These are phyloP conservation scores for Themeda triandra DNA, from an alignment of 176 grass and related monocot genomes.

Conservation along the genomic window DNA sequence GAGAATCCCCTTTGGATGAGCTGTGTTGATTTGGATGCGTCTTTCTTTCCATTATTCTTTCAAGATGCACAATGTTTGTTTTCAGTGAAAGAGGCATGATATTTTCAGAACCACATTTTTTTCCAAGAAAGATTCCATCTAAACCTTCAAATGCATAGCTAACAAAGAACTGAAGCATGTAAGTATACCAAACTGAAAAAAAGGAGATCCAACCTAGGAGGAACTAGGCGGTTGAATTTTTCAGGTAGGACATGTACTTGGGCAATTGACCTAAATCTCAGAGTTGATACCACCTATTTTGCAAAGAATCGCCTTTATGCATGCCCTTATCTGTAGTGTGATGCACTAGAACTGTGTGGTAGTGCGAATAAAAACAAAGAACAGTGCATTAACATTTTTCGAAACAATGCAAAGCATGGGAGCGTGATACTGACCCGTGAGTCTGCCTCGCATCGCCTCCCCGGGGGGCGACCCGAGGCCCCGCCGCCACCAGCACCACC, in stretches of 20 bases:
- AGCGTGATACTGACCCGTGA: too few species aligned
- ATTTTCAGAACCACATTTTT: slow-evolving; percentile 20
- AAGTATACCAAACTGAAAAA: background rate
- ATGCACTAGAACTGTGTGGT: slow-evolving; percentile 11
- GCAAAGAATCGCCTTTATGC: background rate
- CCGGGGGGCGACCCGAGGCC: too few species aligned
- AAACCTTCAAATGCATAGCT: background rate
- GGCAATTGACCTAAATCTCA: slow-evolving; percentile 7
- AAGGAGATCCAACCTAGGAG: too few species aligned
- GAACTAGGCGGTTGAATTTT: too few species aligned
- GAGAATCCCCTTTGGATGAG: slow-evolving; percentile 34
- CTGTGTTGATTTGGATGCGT: slow-evolving; percentile 19
- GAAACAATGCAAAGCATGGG: too few species aligned
- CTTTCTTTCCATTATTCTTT: background rate
- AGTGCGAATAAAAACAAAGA: background rate
- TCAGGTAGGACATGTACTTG: slow-evolving; percentile 8
- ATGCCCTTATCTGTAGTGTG: background rate
- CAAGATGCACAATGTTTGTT: slow-evolving; percentile 21
- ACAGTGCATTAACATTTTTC: too few species aligned
- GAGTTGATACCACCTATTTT: background rate
- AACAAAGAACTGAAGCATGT: background rate
- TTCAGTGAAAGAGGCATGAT: slow-evolving; percentile 13
- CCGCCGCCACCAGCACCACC: too few species aligned
- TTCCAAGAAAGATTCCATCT: background rate
- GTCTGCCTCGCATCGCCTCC: too few species aligned